Conservation (phyloP, 1,284 basidiomycete genomes). For the Pisolithus thermaeus region DNA sequence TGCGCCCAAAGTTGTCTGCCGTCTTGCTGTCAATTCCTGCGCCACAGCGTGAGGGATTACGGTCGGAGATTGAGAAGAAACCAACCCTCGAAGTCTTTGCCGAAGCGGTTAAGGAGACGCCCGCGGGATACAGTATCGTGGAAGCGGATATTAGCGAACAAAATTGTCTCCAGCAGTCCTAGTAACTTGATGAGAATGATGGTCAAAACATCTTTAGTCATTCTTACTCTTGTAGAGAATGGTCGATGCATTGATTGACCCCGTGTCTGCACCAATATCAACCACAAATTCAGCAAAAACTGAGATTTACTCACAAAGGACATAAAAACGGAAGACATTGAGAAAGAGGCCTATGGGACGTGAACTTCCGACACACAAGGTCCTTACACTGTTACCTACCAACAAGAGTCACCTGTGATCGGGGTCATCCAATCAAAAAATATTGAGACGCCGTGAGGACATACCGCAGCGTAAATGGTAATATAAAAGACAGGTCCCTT, state of each 20-base stretch:
- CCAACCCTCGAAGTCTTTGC: constrained; percentile 87
- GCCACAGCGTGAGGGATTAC: background rate
- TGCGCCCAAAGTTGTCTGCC: constrained; percentile 83
- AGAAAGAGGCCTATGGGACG: constrained; percentile 49
- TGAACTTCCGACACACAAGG: constrained; percentile 4
- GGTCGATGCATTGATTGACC: constrained; percentile 64
- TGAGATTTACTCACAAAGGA: constrained; percentile 47
- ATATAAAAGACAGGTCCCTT: constrained; percentile 71
- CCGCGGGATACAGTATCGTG: constrained; percentile 91
- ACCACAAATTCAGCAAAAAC: constrained; percentile 8
- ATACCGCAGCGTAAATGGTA: constrained; percentile 62
- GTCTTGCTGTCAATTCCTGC: constrained; percentile 79
- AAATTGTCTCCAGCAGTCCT: constrained; percentile 76
- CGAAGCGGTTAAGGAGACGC: constrained; percentile 82
- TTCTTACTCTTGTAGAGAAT: constrained; percentile 64
- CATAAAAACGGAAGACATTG: constrained; percentile 60
- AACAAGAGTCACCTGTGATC: constrained; percentile 34
- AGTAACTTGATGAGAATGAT: constrained; percentile 15
- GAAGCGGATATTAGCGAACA: constrained; percentile 90
- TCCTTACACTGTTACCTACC: constrained; percentile 22
- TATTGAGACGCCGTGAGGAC: constrained; percentile 13
- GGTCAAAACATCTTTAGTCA: background rate
- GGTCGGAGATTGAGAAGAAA: constrained; percentile 15
- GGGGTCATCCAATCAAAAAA: constrained; percentile 9
- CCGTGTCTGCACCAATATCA: constrained; percentile 39